Conservation (phyloP, 2,329 filamentous ascomycete species). For the Calonectria montana region DNA sequence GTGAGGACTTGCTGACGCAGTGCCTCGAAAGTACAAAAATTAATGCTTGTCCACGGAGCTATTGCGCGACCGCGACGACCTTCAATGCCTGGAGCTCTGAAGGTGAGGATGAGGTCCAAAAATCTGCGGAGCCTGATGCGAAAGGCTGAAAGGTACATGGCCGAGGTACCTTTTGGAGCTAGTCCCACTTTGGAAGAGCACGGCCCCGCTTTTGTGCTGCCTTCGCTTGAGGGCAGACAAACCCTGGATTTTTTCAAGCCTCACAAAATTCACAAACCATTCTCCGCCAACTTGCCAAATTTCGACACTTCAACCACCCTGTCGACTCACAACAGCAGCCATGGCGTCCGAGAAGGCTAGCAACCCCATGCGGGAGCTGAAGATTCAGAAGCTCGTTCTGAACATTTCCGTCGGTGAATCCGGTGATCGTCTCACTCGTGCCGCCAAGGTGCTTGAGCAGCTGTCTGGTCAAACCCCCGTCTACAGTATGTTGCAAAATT, state of each 20-base stretch:
- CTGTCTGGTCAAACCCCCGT: slow-evolving; percentile 99
- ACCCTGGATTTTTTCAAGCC: slow-evolving; percentile 52
- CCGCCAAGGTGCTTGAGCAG: slow-evolving; percentile 99
- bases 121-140: slow-evolving; percentile 60
- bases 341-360: slow-evolving; percentile 82
- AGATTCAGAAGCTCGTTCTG: slow-evolving; percentile 99
- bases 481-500: slow-evolving; percentile 79
- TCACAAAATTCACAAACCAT: slow-evolving; percentile 50
- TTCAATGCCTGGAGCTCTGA: slow-evolving; percentile 58
- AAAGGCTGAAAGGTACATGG: slow-evolving; percentile 52
- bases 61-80: slow-evolving; percentile 53
- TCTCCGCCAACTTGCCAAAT: slow-evolving; percentile 42
- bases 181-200: slow-evolving; percentile 26
- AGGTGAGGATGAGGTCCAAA: slow-evolving; percentile 52
- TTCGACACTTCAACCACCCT: slow-evolving; percentile 50
- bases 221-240: slow-evolving; percentile 53
- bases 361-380: slow-evolving; percentile 99
- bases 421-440: slow-evolving; percentile 99
- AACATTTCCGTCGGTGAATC: slow-evolving; percentile 99
- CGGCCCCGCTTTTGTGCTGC: slow-evolving; percentile 36
- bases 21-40: slow-evolving; percentile 57
- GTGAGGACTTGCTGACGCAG: slow-evolving; percentile 47
- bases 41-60: slow-evolving; percentile 52
- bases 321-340: slow-evolving; percentile 52
- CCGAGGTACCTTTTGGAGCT: slow-evolving; percentile 45